These are phyloP conservation scores for Fusarium veterinarium DNA, from an alignment of 2,329 filamentous ascomycete species.

Conservation along the genomic window DNA sequence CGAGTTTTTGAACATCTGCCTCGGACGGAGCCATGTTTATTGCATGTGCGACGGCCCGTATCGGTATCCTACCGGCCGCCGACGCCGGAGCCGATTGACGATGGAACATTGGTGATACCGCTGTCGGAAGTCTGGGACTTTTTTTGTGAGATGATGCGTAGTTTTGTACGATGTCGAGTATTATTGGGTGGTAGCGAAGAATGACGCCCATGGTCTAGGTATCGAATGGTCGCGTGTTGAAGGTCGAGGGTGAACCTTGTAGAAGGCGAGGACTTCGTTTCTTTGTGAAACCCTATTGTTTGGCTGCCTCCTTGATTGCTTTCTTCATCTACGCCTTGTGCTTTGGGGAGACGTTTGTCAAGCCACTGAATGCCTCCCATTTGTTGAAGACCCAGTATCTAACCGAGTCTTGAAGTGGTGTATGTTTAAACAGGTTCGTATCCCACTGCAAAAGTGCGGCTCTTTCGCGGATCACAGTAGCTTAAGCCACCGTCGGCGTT, in stretches of 20 bases:
- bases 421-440: not conserved
- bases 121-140: not conserved
- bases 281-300: not conserved
- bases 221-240: not conserved
- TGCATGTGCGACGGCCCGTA: not conserved
- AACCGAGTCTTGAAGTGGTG: not conserved
- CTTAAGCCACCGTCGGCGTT: not conserved
- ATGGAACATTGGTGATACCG: conserved; percentile 4
- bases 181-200: conserved; percentile 9
- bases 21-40: conserved; percentile 18
- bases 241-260: not conserved
- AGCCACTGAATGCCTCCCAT: not conserved
- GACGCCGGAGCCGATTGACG: conserved; percentile 26
- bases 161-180: conserved; percentile 9
- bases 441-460: not conserved
- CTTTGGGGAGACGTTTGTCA: not conserved
- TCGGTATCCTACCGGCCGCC: conserved; percentile 19
- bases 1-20: not conserved
- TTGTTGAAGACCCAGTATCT: not conserved
- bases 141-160: conserved; percentile 4
- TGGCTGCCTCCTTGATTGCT: not conserved
- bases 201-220: not conserved
- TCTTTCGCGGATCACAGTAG: not conserved
- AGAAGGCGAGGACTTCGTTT: not conserved
- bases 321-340: not conserved